These are phyloP conservation scores for Coprinopsis marcescibilis DNA, from an alignment of 768 basidiomycete species.

Conservation along the genomic window DNA sequence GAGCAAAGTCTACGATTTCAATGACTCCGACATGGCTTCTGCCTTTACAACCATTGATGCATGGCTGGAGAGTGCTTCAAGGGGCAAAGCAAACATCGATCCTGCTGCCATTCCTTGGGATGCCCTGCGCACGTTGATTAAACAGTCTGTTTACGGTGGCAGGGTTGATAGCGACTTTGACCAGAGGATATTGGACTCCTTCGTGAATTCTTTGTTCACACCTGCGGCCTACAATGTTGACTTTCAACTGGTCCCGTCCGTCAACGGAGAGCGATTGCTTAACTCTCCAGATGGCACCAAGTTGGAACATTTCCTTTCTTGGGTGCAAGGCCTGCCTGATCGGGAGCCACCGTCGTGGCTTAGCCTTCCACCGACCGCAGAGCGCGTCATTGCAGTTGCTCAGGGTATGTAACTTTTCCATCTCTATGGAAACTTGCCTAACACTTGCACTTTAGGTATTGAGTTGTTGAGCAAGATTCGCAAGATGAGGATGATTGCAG, in stretches of 20 bases:
- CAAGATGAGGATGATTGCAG: conserved; percentile 86
- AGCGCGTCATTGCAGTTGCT: conserved; percentile 83
- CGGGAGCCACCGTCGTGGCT: conserved; percentile 94
- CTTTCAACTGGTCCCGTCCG: conserved; percentile 78
- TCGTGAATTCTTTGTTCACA: conserved; percentile 88
- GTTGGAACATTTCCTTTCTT: conserved; percentile 83
- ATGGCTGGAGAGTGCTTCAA: conserved; percentile 77
- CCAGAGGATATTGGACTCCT: conserved; percentile 86
- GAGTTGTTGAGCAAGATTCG: conserved; percentile 80
- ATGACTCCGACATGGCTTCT: conserved; percentile 95
- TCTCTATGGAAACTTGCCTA: background rate
- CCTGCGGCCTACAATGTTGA: conserved; percentile 87
- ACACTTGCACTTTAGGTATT: conserved; percentile 47
- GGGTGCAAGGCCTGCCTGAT: conserved; percentile 87
- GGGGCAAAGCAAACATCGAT: conserved; percentile 88
- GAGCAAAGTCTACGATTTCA: conserved; percentile 98
- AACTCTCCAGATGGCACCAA: conserved; percentile 88
- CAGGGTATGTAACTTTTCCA: conserved; percentile 57
- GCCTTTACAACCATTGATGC: conserved; percentile 89
- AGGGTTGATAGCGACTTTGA: conserved; percentile 94
- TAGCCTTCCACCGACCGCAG: conserved; percentile 87
- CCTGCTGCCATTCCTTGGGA: conserved; percentile 93
- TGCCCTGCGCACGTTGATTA: conserved; percentile 88
- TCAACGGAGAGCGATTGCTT: conserved; percentile 51
- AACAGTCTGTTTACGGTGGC: conserved; percentile 94